A percentile compares a stretch with the other conserved stretches of the same genome.
phyloP scores from a whole-genome alignment of 495 filamentous ascomycete species.

The Tuber brumale region DNA sequence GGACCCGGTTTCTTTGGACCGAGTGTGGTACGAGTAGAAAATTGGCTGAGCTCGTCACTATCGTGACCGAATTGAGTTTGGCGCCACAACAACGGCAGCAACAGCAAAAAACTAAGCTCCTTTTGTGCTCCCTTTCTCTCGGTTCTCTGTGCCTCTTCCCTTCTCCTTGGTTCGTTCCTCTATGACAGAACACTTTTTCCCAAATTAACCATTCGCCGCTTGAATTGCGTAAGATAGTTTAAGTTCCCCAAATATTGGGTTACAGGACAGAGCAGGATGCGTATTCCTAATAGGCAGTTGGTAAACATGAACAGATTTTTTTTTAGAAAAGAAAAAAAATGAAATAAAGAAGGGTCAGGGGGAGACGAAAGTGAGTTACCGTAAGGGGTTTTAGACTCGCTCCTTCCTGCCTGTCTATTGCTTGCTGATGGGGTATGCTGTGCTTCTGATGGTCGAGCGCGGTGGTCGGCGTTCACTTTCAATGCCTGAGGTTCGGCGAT shows the following conservation, averaged over 20 bases:
- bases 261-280: background rate
- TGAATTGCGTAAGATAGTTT: background rate
- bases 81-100: background rate
- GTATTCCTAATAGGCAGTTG: conserved; percentile 1
- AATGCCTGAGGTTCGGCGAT: background rate
- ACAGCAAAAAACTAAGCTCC: background rate
- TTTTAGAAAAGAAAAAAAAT: too few species aligned
- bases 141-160: background rate
- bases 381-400: background rate
- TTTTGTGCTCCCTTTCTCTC: background rate
- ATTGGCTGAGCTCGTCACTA: background rate
- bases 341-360: background rate
- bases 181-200: background rate
- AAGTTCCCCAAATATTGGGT: background rate
- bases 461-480: conserved; percentile 3
- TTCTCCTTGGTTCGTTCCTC: background rate
- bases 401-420: background rate
- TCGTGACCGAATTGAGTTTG: conserved; percentile 4
- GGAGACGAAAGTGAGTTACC: background rate
- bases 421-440: conserved; percentile 1
- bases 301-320: background rate
- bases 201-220: background rate
- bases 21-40: background rate
- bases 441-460: background rate
- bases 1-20: background rate